Conservation (phyloP, 2,329 filamentous ascomycete species). For the Nannizziopsis barbatae region DNA sequence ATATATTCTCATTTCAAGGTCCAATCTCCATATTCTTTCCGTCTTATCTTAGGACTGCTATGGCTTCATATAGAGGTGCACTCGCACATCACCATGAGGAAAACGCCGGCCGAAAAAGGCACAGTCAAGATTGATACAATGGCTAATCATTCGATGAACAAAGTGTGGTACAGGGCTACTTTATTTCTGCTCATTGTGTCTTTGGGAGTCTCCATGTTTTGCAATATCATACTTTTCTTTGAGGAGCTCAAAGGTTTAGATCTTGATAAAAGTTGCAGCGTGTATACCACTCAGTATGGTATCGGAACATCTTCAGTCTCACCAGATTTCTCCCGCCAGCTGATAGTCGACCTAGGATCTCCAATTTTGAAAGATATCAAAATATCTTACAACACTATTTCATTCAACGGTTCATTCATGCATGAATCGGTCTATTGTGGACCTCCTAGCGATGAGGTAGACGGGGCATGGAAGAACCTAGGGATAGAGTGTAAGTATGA, state of each 20-base stretch:
- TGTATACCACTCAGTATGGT: conserved; percentile 13
- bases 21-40: too few relatives aligned
- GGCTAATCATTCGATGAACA: background rate
- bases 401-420: conserved; percentile 49
- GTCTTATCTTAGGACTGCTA: too few relatives aligned
- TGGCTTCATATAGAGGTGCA: too few relatives aligned
- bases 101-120: too few relatives aligned
- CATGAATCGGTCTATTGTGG: conserved; percentile 45
- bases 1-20: too few relatives aligned
- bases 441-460: conserved; percentile 42
- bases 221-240: conserved; percentile 14
- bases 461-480: conserved; percentile 46
- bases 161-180: background rate
- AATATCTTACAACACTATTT: conserved; percentile 32
- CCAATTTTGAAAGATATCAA: conserved; percentile 33
- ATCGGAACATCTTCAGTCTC: background rate
- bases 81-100: too few relatives aligned
- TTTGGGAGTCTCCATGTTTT: conserved; percentile 13
- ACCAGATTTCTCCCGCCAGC: background rate
- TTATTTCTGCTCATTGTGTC: background rate
- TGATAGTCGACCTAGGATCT: conserved; percentile 13
- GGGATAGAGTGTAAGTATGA: conserved; percentile 41
- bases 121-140: too few relatives aligned
- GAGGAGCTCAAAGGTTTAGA: conserved; percentile 7
- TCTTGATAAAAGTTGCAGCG: conserved; percentile 11